phyloP scores from a whole-genome alignment of 192 early-diverging fungal genomes.

The Rhizoclosmatium sp. region DNA sequence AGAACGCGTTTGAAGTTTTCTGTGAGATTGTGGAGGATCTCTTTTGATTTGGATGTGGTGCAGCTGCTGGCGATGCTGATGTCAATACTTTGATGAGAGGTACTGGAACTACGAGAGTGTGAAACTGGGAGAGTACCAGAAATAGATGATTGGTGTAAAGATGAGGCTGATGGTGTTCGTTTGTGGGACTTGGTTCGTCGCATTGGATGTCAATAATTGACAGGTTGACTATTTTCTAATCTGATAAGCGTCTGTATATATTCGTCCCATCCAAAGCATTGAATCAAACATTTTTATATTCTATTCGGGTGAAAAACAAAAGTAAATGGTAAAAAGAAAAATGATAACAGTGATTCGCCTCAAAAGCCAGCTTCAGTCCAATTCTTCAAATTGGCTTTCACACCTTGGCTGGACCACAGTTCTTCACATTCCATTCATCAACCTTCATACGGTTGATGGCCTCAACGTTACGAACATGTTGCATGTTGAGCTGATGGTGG shows the following conservation, averaged over 20 bases:
- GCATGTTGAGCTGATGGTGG: conserved; percentile 3
- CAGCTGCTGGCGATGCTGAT: not conserved
- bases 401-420: conserved; percentile 1
- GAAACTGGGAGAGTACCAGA: not conserved
- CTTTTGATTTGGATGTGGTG: not conserved
- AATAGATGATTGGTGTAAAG: too few relatives aligned
- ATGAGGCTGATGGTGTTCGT: too few relatives aligned
- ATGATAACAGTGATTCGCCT: not conserved
- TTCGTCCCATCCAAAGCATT: not conserved
- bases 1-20: conserved; percentile 5
- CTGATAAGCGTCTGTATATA: not conserved
- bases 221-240: not conserved
- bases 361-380: not conserved
- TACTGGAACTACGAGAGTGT: not conserved
- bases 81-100: not conserved
- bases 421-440: conserved; percentile 22
- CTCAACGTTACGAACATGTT: conserved; percentile 9
- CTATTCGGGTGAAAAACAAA: not conserved
- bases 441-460: not conserved
- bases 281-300: not conserved
- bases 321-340: conserved; percentile 9
- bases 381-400: not conserved
- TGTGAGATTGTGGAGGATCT: not conserved
- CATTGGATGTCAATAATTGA: too few relatives aligned
- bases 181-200: too few relatives aligned